Evolutionary conservation across 2,329 filamentous ascomycete species (phyloP).

Genomic region (Sporothrix variecibatus): DNA sequence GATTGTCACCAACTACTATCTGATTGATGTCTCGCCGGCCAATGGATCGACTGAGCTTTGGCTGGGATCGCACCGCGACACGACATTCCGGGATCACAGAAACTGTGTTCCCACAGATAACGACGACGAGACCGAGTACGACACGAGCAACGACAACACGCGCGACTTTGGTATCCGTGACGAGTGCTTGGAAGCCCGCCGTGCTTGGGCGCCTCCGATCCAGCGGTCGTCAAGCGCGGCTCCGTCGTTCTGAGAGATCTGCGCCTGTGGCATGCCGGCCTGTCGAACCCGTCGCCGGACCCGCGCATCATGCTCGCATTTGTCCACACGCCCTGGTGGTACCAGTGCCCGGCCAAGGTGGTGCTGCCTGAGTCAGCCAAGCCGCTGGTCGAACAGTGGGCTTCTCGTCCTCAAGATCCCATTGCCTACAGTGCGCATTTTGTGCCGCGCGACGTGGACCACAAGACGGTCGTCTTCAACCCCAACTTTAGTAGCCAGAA

Average conservation of each 20-base stretch:
- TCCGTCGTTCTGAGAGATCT: constrained; percentile 49
- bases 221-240: constrained; percentile 47
- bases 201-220: constrained; percentile 35
- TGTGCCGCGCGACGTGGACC: neutral
- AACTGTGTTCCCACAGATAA: constrained; percentile 31
- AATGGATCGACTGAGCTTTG: constrained; percentile 56
- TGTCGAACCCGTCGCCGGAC: constrained; percentile 48
- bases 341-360: constrained; percentile 10
- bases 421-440: neutral
- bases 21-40: constrained; percentile 46
- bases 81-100: constrained; percentile 27
- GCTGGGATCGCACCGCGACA: constrained; percentile 47
- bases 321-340: constrained; percentile 12
- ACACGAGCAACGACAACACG: constrained; percentile 28
- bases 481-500: constrained; percentile 15
- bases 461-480: constrained; percentile 9
- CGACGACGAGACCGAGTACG: constrained; percentile 35
- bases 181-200: constrained; percentile 36
- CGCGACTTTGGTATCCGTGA: constrained; percentile 27
- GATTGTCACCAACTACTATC: constrained; percentile 51
- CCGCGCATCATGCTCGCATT: constrained; percentile 45
- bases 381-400: neutral
- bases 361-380: neutral
- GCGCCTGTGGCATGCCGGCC: constrained; percentile 52
- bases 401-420: neutral